Base-by-base conservation (phyloP, 257 asterid genomes). In the Paraleonurus japonicus region DNA sequence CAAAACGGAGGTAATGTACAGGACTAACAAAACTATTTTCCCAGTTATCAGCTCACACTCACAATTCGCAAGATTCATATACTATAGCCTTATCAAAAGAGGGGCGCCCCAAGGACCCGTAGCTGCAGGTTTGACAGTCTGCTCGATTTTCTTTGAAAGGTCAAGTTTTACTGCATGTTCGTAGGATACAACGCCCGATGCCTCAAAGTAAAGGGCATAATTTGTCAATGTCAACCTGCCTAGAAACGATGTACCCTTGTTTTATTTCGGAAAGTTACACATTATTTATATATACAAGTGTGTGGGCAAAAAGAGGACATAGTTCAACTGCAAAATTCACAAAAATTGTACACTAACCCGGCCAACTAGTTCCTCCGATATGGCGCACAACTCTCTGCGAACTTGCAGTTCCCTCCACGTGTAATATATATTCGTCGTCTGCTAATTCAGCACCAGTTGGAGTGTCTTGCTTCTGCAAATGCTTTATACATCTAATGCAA, bases 31-130 rank as follows among this genome's bases (percentile, higher is more conserved):
- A 32, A 32, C 37, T 3, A 32, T 6, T 32, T 32, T 4, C 37
- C 37, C 37, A 32, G 1, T 32, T 32, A 32, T 20, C 47, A 55
- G 17, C 12, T 20, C 41, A 24, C 15, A 81, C 98, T 89, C 82
- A 93, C 98, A 90, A 43, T 53, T 87, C 88, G 19, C 89, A 79
- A 54, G 96, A 90, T 71, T 87, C 89, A 33, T 82, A 89, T 50
- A 80, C 82, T 64, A 93, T 82, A 22, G 95, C 97, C 81, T 93
- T 93, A 85, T 93, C 97, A 85, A 93, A 30, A 93, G 95, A 65
- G 97, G 96, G 59, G 98, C 96, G 64, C 97, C 98, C 96, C 96
- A 93, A 1, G 96, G 98, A 24, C 97, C 98, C 1, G 97, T 93
- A 5, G 94, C 94, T 4, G 77, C 69, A 35, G 95, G 82, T 75